Percentiles rank a stretch among this genome's conserved stretches.
phyloP scores from a whole-genome alignment of 495 filamentous ascomycete genomes.

The Annulohypoxylon bovei region DNA sequence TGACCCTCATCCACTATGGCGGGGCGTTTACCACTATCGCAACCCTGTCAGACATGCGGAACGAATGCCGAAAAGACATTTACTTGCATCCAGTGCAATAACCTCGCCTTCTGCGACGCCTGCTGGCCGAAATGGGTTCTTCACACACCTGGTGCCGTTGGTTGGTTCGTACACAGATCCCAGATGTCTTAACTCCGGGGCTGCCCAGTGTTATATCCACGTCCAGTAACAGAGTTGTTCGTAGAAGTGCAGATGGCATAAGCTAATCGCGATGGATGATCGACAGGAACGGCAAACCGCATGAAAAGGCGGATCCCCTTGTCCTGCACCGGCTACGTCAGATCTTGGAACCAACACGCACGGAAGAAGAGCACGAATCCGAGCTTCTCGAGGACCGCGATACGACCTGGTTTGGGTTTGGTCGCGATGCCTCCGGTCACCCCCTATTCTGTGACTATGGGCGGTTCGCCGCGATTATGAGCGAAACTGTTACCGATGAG shows the following conservation, averaged over 20 bases:
- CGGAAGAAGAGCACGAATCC: slow-evolving; percentile 43
- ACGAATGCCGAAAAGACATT: slow-evolving; percentile 40
- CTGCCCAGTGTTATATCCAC: slow-evolving; percentile 23
- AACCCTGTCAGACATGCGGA: slow-evolving; percentile 46
- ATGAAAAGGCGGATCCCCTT: slow-evolving; percentile 46
- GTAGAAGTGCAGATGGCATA: slow-evolving; percentile 41
- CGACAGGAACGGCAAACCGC: slow-evolving; percentile 46
- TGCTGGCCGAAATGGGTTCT: slow-evolving; percentile 53
- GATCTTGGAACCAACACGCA: slow-evolving; percentile 46
- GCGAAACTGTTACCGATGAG: slow-evolving; percentile 43
- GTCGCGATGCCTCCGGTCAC: slow-evolving; percentile 43
- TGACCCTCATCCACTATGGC: slow-evolving; percentile 43
- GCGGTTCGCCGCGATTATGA: slow-evolving; percentile 54
- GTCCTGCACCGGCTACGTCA: slow-evolving; percentile 43
- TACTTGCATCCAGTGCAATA: slow-evolving; percentile 52
- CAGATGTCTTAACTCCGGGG: slow-evolving; percentile 42
- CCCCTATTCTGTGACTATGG: slow-evolving; percentile 54
- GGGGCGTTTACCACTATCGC: slow-evolving; percentile 34
- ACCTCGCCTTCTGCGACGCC: slow-evolving; percentile 55
- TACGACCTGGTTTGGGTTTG: slow-evolving; percentile 61
- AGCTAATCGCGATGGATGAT: slow-evolving; percentile 48
- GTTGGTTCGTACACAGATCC: slow-evolving; percentile 45
- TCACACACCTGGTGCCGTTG: slow-evolving; percentile 48
- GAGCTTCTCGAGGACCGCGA: slow-evolving; percentile 52
- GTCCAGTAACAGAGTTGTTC: slow-evolving; percentile 3